phyloP scores from a whole-genome alignment of 1,284 basidiomycete species.

The Fomitopsis betulina region DNA sequence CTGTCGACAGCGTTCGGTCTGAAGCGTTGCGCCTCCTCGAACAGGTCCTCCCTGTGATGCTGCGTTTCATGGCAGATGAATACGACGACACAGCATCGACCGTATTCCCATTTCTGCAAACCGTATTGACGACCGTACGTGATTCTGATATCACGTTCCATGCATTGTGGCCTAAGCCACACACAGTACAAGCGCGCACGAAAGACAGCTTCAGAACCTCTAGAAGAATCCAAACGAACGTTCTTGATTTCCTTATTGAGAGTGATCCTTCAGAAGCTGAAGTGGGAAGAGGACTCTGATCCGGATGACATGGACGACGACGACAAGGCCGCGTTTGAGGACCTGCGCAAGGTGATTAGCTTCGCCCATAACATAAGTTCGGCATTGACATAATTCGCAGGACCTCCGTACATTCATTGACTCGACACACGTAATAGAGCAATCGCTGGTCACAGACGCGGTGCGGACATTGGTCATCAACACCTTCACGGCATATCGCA shows the following conservation, averaged over 20 bases:
- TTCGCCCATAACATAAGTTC: background rate
- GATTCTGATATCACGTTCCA: background rate
- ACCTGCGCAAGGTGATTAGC: conserved; percentile 71
- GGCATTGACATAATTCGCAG: conserved; percentile 30
- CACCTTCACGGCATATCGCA: conserved; percentile 67
- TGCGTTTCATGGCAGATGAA: conserved; percentile 88
- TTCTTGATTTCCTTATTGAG: conserved; percentile 82
- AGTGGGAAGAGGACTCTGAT: conserved; percentile 86
- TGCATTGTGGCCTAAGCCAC: background rate
- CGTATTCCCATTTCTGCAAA: conserved; percentile 77
- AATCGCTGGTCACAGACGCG: conserved; percentile 71
- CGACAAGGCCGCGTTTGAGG: conserved; percentile 81
- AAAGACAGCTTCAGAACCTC: conserved; percentile 61
- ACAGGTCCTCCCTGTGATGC: conserved; percentile 75
- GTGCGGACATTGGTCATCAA: conserved; percentile 69
- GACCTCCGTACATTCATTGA: conserved; percentile 83
- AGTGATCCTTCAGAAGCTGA: conserved; percentile 83
- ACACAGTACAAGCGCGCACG: conserved; percentile 74
- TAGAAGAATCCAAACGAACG: conserved; percentile 70
- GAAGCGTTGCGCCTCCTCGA: conserved; percentile 70
- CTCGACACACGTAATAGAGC: conserved; percentile 77
- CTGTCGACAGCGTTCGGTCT: conserved; percentile 56
- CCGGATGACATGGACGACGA: conserved; percentile 87
- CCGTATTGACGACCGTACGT: conserved; percentile 72
- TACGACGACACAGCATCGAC: conserved; percentile 86